These are phyloP conservation scores for Trypanosoma avium DNA, from an alignment of 208 protist genomes.

Conservation along the genomic window DNA sequence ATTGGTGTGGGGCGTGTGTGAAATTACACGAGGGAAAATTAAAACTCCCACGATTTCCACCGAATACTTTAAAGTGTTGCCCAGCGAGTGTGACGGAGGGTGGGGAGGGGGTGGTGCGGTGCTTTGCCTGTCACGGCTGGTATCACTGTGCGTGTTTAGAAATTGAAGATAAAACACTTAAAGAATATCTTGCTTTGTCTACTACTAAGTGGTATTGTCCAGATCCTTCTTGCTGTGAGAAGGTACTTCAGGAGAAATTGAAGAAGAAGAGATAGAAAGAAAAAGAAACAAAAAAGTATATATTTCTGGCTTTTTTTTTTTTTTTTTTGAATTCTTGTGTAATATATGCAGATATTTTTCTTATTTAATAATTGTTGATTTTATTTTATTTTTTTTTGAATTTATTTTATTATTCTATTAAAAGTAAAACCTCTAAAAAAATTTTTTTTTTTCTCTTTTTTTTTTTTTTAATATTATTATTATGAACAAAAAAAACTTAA, in stretches of 20 bases:
- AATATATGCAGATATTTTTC: background rate
- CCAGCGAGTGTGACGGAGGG: constrained; percentile 64
- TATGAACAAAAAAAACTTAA: too few species aligned
- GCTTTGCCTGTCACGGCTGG: constrained; percentile 64
- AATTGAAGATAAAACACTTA: constrained; percentile 46
- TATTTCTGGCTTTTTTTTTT: background rate
- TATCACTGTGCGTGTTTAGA: constrained; percentile 78
- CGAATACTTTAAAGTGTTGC: constrained; percentile 85
- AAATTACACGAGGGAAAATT: constrained; percentile 22
- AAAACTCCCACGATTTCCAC: constrained; percentile 37
- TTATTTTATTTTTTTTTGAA: background rate
- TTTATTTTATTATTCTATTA: background rate
- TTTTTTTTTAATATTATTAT: too few species aligned
- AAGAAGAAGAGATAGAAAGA: constrained; percentile 27
- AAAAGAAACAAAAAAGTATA: background rate
- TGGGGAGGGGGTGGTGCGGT: constrained; percentile 69
- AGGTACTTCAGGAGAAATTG: constrained; percentile 38
- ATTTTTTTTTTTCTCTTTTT: constrained; percentile 1
- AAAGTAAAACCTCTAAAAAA: background rate
- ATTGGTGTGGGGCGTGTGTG: constrained; percentile 57
- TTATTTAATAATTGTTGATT: background rate
- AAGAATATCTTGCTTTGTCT: constrained; percentile 63
- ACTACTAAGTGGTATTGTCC: constrained; percentile 87
- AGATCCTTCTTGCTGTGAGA: constrained; percentile 71
- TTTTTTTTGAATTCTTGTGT: background rate